Base-by-base conservation (phyloP, 2,329 filamentous ascomycete genomes). In the Cladosporium sp. region DNA sequence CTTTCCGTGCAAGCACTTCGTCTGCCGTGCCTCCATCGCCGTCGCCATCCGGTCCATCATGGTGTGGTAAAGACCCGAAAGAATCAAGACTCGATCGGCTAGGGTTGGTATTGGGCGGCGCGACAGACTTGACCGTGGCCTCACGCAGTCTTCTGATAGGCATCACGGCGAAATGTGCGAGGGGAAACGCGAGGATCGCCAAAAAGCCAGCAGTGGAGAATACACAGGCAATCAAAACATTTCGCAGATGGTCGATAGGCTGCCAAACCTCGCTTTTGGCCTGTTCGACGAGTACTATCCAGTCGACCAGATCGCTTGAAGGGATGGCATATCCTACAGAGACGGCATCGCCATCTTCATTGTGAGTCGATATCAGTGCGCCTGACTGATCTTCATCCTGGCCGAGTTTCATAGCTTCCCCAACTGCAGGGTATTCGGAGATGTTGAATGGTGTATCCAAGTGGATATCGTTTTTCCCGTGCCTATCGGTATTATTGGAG, bases 201-300 rank as follows among this genome's bases (percentile, higher is more conserved):
- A 95, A 80, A 4, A 86, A 75, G 0, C 59, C 90, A 11, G 85
- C 79, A 0, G 89, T 92, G 1, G 86, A 88, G 64, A 96, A 95
- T 0, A 95, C 86, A 54, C 89, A 95, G 4, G 83, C 88, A 2
- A 96, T 70, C 1, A 96, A 79, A 44, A 96, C 88, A 42, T 85
- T 84, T 17, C 88, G 82, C n/a, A 96, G 74, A 17, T 82, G 83
- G 22, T 75, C 70, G 51, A 96, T 90, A 0, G 90, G 87, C 7
- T 76, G 74, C 70, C 86, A 90, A 0, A 90, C 88, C 68, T 96
- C 90, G 18, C 67, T 66, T 55, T 82, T 82, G 2, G 82, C 75
- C 66, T 93, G 85, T 64, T 96, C 91, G 1, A 96, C 80, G 2
- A 95, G 61, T 3, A 96, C 72, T 4, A 88, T 83, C 91, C 91